A percentile compares a stretch with the other conserved stretches of the same genome.
phyloP scores from a whole-genome alignment of 495 filamentous ascomycete species.

The Neurospora tetrasperma region DNA sequence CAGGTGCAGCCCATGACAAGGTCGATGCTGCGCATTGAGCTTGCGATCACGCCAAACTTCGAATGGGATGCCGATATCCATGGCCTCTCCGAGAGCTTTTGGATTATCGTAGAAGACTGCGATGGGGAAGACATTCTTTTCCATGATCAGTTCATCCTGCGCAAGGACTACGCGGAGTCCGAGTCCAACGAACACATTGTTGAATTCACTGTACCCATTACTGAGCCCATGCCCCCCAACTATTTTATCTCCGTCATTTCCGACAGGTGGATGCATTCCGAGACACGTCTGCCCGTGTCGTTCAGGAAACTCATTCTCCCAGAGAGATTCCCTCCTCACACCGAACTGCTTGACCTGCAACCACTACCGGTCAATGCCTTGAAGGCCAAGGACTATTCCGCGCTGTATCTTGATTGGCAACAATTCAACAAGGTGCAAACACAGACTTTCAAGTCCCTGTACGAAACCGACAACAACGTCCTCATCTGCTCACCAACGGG shows the following conservation, averaged over 20 bases:
- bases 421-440: slow-evolving; percentile 97
- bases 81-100: slow-evolving; percentile 82
- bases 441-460: slow-evolving; percentile 90
- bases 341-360: slow-evolving; percentile 80
- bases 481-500: slow-evolving; percentile 84
- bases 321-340: slow-evolving; percentile 92
- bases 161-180: slow-evolving; percentile 69
- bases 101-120: slow-evolving; percentile 94
- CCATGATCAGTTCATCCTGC: slow-evolving; percentile 89
- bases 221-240: slow-evolving; percentile 95
- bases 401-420: slow-evolving; percentile 74
- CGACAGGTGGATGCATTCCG: slow-evolving; percentile 96
- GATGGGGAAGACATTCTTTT: slow-evolving; percentile 95
- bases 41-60: slow-evolving; percentile 91
- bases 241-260: slow-evolving; percentile 94
- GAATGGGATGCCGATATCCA: slow-evolving; percentile 90
- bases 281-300: slow-evolving; percentile 84
- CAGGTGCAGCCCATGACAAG: slow-evolving; percentile 90
- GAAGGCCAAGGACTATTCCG: slow-evolving; percentile 73
- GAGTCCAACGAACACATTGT: slow-evolving; percentile 90
- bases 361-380: slow-evolving; percentile 78
- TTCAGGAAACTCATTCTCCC: slow-evolving; percentile 92
- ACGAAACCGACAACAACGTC: slow-evolving; percentile 82
- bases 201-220: slow-evolving; percentile 92
- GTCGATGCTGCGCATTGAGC: slow-evolving; percentile 88